phyloP scores from a whole-genome alignment of 2,329 filamentous ascomycete genomes.

The Colletotrichum lini region DNA sequence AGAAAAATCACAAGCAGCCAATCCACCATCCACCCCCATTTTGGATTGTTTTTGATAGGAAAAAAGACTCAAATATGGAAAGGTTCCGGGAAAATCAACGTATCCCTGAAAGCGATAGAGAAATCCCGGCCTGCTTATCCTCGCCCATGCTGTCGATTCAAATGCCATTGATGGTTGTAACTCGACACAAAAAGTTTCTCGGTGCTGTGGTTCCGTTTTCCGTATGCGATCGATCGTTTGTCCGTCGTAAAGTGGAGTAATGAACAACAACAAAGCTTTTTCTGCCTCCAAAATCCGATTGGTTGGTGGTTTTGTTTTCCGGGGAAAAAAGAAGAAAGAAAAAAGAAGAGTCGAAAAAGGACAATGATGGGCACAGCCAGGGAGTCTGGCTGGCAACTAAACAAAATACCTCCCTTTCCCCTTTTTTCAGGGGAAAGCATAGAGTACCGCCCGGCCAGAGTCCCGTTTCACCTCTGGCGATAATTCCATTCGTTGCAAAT shows the following conservation, averaged over 20 bases:
- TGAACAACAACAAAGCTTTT: slow-evolving; percentile 32
- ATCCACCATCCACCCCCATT: slow-evolving; percentile 12
- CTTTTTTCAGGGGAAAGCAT: not conserved
- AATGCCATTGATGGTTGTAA: slow-evolving; percentile 32
- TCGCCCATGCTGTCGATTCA: slow-evolving; percentile 23
- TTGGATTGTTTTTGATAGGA: slow-evolving; percentile 12
- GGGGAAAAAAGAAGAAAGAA: not conserved
- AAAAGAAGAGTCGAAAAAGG: slow-evolving; percentile 20
- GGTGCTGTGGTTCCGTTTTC: slow-evolving; percentile 31
- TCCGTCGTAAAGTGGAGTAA: slow-evolving; percentile 19
- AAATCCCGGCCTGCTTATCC: slow-evolving; percentile 15
- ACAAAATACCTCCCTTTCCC: slow-evolving; percentile 21
- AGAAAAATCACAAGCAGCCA: slow-evolving; percentile 36
- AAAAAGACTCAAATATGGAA: not conserved
- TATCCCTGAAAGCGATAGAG: slow-evolving; percentile 29
- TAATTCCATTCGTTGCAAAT: slow-evolving; percentile 33
- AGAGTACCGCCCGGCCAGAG: slow-evolving; percentile 38
- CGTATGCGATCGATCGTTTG: slow-evolving; percentile 30
- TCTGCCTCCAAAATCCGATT: slow-evolving; percentile 24
- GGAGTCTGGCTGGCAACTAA: slow-evolving; percentile 18
- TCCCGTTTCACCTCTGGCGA: slow-evolving; percentile 43
- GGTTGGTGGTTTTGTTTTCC: slow-evolving; percentile 38
- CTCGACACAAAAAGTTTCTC: slow-evolving; percentile 21
- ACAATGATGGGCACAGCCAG: slow-evolving; percentile 5
- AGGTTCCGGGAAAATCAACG: not conserved